phyloP scores from a whole-genome alignment of 2,329 filamentous ascomycete species.

The Trichophyton verrucosum region DNA sequence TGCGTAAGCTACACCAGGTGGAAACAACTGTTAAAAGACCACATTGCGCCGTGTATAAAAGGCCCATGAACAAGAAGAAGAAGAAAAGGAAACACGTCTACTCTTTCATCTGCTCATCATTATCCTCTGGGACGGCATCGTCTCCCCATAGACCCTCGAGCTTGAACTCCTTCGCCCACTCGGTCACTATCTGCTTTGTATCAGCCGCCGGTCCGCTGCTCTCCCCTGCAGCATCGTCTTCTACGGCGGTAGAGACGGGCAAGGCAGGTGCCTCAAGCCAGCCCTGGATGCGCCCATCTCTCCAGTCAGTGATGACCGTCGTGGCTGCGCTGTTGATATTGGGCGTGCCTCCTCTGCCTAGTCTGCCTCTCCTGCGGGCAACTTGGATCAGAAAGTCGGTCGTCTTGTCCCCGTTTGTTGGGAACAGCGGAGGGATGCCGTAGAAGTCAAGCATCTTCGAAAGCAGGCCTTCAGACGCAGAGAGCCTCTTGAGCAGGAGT shows the following conservation, averaged over 20 bases:
- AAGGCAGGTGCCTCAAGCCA: slow-evolving; percentile 70
- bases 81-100: slow-evolving; percentile 14
- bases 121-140: slow-evolving; percentile 28
- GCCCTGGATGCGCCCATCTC: slow-evolving; percentile 86
- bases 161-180: slow-evolving; percentile 92
- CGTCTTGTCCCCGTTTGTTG: slow-evolving; percentile 58
- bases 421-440: slow-evolving; percentile 65
- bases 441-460: slow-evolving; percentile 73
- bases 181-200: slow-evolving; percentile 71
- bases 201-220: slow-evolving; percentile 40
- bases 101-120: slow-evolving; percentile 30
- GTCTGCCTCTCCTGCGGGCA: slow-evolving; percentile 76
- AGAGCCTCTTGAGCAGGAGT: slow-evolving; percentile 70
- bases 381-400: slow-evolving; percentile 93
- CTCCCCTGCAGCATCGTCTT: slow-evolving; percentile 17
- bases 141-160: slow-evolving; percentile 85
- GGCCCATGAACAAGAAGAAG: not conserved
- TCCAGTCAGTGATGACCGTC: slow-evolving; percentile 91
- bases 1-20: not conserved
- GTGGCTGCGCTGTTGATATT: slow-evolving; percentile 81
- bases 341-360: slow-evolving; percentile 80
- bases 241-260: slow-evolving; percentile 36
- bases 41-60: no score
- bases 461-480: slow-evolving; percentile 58
- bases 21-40: not conserved